These are phyloP conservation scores for Maudiozyma humilis DNA, from an alignment of 1,139 yeast genomes.

Conservation along the genomic window DNA sequence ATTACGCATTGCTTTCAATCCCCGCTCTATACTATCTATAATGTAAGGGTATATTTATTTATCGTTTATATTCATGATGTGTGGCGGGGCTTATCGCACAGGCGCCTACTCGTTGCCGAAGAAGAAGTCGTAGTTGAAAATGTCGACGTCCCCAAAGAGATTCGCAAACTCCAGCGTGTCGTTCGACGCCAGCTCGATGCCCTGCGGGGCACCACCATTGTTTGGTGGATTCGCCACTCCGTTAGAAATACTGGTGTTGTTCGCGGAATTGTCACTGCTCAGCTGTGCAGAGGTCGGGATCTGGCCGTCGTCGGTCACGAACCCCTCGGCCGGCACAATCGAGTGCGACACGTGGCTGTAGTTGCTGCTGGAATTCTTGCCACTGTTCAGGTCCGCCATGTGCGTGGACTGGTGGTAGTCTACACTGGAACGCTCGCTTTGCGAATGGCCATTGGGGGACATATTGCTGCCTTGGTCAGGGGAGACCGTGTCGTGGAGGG, in stretches of 20 bases:
- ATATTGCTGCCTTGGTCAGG: not conserved
- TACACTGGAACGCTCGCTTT: not conserved
- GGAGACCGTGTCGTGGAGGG: not conserved
- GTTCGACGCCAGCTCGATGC: not conserved
- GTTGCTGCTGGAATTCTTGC: not conserved
- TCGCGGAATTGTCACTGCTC: not conserved
- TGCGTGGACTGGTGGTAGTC: not conserved
- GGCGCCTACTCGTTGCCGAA: conserved; percentile 17
- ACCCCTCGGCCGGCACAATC: not conserved
- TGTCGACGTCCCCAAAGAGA: conserved; percentile 22
- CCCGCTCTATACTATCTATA: too few relatives aligned
- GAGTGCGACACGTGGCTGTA: not conserved
- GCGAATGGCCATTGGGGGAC: not conserved
- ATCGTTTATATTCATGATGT: not conserved
- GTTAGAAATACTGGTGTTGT: not conserved
- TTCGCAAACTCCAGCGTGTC: conserved; percentile 10
- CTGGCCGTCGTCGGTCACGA: not conserved
- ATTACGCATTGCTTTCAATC: too few relatives aligned
- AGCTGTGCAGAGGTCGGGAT: not conserved
- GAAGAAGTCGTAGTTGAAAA: conserved; percentile 27
- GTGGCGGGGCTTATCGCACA: too few relatives aligned
- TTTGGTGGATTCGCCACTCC: not conserved
- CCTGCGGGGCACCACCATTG: not conserved
- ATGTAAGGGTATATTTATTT: too few relatives aligned
- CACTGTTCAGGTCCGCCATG: not conserved